These are phyloP conservation scores for Cystobasidiaceae sp. DNA, from an alignment of 1,284 basidiomycete genomes.

Conservation along the genomic window DNA sequence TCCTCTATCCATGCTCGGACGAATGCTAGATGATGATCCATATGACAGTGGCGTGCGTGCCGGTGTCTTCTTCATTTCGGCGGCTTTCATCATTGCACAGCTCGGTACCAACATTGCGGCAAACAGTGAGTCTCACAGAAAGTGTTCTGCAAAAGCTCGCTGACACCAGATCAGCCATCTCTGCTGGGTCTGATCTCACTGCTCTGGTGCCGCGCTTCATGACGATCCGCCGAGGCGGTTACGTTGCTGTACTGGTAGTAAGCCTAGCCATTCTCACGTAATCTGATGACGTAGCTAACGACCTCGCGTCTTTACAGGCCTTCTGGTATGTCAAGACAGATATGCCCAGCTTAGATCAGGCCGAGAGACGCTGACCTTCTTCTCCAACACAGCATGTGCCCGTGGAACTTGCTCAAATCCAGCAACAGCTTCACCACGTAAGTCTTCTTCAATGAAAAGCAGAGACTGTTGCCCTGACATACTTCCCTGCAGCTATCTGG, in stretches of 20 bases:
- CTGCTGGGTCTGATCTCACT: constrained; percentile 77
- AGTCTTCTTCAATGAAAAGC: neutral
- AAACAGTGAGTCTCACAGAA: neutral
- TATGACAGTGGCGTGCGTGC: constrained; percentile 49
- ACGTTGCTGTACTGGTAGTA: constrained; percentile 68
- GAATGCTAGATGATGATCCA: constrained; percentile 62
- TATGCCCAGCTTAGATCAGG: neutral
- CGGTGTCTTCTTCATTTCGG: constrained; percentile 62
- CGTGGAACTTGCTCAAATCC: constrained; percentile 72
- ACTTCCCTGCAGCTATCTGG: constrained; percentile 58
- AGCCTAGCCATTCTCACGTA: constrained; percentile 46
- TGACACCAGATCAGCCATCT: constrained; percentile 73
- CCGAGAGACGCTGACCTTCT: constrained; percentile 49
- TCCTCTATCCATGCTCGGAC: constrained; percentile 65
- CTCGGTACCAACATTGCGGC: constrained; percentile 42
- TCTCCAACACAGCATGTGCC: constrained; percentile 50
- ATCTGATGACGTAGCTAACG: neutral
- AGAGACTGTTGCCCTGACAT: neutral
- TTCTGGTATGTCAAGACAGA: neutral
- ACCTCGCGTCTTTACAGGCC: neutral
- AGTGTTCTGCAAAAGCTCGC: neutral
- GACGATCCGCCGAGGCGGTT: constrained; percentile 78
- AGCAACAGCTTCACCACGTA: constrained; percentile 69
- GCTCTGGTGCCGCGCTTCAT: constrained; percentile 73
- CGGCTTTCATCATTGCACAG: constrained; percentile 69